Evolutionary conservation across 1,284 basidiomycete species (phyloP).

Genomic region (Kwoniella shivajii): DNA sequence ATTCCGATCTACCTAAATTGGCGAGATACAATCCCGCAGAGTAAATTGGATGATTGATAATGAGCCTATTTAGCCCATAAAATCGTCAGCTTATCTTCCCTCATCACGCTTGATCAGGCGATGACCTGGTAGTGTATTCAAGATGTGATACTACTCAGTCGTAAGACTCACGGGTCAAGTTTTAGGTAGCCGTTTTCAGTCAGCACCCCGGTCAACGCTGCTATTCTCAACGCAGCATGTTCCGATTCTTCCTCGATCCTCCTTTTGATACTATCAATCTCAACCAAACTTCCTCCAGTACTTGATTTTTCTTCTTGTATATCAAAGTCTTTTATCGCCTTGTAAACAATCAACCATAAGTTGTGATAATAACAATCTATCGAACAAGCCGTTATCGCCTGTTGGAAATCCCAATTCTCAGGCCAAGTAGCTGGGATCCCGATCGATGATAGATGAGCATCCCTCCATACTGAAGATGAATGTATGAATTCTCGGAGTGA

Average conservation of each 20-base stretch:
- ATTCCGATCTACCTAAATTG: slow-evolving; percentile 75
- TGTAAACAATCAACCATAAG: slow-evolving; percentile 65
- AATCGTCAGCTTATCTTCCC: background rate
- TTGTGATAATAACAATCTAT: slow-evolving; percentile 88
- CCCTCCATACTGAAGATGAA: slow-evolving; percentile 72
- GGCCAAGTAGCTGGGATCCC: slow-evolving; percentile 83
- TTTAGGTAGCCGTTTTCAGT: slow-evolving; percentile 77
- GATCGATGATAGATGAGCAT: slow-evolving; percentile 70
- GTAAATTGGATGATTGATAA: slow-evolving; percentile 80
- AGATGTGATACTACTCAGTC: background rate
- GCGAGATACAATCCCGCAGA: slow-evolving; percentile 81
- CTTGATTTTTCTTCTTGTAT: slow-evolving; percentile 62
- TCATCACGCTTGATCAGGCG: background rate
- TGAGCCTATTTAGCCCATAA: slow-evolving; percentile 17
- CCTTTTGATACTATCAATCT: slow-evolving; percentile 67
- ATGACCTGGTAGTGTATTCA: background rate
- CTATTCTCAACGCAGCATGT: slow-evolving; percentile 79
- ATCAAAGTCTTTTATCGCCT: slow-evolving; percentile 73
- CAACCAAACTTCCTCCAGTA: slow-evolving; percentile 28
- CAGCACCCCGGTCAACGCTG: slow-evolving; percentile 77
- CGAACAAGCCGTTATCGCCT: slow-evolving; percentile 71
- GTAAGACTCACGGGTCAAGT: slow-evolving; percentile 52
- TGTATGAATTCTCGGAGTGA: slow-evolving; percentile 63
- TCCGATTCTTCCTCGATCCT: slow-evolving; percentile 77
- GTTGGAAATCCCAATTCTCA: slow-evolving; percentile 84